These are phyloP conservation scores for Solanum chmielewskii DNA, from an alignment of 257 asterid genomes.

Conservation along the genomic window DNA sequence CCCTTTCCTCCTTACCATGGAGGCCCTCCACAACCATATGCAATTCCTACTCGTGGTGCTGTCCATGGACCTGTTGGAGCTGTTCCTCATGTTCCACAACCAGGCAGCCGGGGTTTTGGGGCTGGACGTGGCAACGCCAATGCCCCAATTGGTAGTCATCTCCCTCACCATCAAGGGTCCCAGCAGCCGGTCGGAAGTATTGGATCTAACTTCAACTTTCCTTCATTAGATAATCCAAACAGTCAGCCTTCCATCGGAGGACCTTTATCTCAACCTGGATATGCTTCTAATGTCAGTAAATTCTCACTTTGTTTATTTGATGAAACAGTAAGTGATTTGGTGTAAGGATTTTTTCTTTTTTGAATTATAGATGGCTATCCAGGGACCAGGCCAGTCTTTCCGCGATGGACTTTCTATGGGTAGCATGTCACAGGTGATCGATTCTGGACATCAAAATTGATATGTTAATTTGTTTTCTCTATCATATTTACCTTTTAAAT, in stretches of 20 bases:
- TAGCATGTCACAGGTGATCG: slow-evolving; percentile 88
- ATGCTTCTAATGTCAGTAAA: slow-evolving; percentile 70
- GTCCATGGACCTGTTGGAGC: slow-evolving; percentile 96
- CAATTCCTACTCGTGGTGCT: slow-evolving; percentile 90
- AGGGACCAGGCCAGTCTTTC: slow-evolving; percentile 67
- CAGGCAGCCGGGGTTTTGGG: slow-evolving; percentile 93
- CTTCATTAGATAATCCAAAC: slow-evolving; percentile 73
- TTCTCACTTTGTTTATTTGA: background rate
- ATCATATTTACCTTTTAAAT: background rate
- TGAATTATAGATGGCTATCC: slow-evolving; percentile 26
- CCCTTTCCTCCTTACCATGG: slow-evolving; percentile 83
- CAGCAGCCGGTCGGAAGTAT: slow-evolving; percentile 70
- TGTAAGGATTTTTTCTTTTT: background rate
- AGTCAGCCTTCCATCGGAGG: slow-evolving; percentile 87
- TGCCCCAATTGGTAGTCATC: slow-evolving; percentile 90
- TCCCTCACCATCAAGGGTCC: slow-evolving; percentile 72
- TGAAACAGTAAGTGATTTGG: background rate
- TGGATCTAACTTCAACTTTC: slow-evolving; percentile 68
- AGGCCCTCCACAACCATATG: slow-evolving; percentile 90
- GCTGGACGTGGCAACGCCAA: slow-evolving; percentile 84
- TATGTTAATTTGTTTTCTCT: background rate
- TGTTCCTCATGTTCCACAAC: slow-evolving; percentile 83
- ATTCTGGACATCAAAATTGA: background rate
- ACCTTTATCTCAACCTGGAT: slow-evolving; percentile 86
- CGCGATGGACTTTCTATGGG: slow-evolving; percentile 86